These are phyloP conservation scores for Lactarius deliciosus DNA, from an alignment of 768 basidiomycete genomes.

Conservation along the genomic window DNA sequence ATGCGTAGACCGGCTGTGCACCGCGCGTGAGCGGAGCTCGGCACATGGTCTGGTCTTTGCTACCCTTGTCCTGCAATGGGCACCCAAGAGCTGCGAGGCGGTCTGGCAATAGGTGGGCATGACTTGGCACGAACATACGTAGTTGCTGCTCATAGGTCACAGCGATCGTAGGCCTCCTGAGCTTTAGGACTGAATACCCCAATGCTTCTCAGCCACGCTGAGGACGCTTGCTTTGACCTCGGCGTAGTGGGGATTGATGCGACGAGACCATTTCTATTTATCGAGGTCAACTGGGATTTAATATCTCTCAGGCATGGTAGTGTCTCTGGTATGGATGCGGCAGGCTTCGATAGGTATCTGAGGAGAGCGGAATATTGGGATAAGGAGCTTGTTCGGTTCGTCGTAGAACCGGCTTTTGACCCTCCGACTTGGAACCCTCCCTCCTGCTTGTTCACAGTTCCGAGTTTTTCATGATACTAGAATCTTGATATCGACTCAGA, in stretches of 20 bases:
- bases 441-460: neutral
- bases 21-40: neutral
- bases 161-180: constrained; percentile 31
- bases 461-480: neutral
- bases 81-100: constrained; percentile 31
- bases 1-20: constrained; percentile 25
- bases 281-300: constrained; percentile 27
- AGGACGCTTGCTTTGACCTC: constrained; percentile 30
- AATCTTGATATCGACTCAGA: neutral
- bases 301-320: constrained; percentile 20
- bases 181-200: constrained; percentile 30
- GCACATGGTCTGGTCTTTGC: neutral
- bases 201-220: constrained; percentile 31
- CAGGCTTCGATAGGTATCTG: neutral
- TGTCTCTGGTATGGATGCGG: neutral
- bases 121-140: neutral
- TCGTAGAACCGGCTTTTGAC: constrained; percentile 2
- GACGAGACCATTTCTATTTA: constrained; percentile 33
- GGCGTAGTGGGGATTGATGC: constrained; percentile 30
- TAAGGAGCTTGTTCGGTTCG: neutral
- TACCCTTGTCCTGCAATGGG: constrained; percentile 25
- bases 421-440: neutral
- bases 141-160: constrained; percentile 27
- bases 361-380: neutral
- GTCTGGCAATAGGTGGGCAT: constrained; percentile 20